Base-by-base conservation (phyloP, 2,329 filamentous ascomycete species). In the Pyrenochaeta sp. region DNA sequence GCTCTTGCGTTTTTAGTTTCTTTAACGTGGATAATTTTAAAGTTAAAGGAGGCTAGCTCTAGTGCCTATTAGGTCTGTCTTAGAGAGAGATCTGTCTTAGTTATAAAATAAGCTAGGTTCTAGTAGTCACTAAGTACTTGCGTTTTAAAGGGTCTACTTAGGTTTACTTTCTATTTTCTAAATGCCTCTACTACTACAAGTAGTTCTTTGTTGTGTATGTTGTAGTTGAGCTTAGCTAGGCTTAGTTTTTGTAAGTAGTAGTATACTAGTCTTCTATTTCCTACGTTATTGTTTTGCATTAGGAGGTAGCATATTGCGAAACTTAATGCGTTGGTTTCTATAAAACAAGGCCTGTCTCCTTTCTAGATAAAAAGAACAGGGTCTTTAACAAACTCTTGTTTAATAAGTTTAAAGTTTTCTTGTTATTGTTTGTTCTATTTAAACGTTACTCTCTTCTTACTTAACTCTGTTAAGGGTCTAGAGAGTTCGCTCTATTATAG, bases 171-270 rank as follows among this genome's bases (percentile, higher is more conserved):
- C 60, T 46, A 71, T 40, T 61, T 35, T 37, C 65, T 32, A n/a
- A 71, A 54, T n/a, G 32, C 24, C 7, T 35, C 14, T 1, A 73
- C 40, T 21, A 74, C 65, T 2, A 65, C 65, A 3, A 73, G 32
- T 0, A 74, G 51, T 53, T 72, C 67, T 36, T 72, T 70, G 36
- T 73, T 48, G 35, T 72, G 54, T 7, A 70, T 71, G 10, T 66
- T 26, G 43, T 72, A 72, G 45, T 72, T 72, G 6, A 35, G 48
- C 44, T 71, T 38, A 2, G 50, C 47, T 6, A 30, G 32, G 7
- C n/a, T 46, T 7, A 62, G 41, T 28, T 66, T 69, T 31, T 40
- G 44, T 7, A 45, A 65, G 19, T 46, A 58, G 46, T 48, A 69
- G 3, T n/a, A 51, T 54, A 0, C 63, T 45, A 14, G 43, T 58